Evolutionary conservation across 2,329 filamentous ascomycete genomes (phyloP), one percentile per base, ranked within the genome.

Genomic region (Xylariaceae sp.): DNA sequence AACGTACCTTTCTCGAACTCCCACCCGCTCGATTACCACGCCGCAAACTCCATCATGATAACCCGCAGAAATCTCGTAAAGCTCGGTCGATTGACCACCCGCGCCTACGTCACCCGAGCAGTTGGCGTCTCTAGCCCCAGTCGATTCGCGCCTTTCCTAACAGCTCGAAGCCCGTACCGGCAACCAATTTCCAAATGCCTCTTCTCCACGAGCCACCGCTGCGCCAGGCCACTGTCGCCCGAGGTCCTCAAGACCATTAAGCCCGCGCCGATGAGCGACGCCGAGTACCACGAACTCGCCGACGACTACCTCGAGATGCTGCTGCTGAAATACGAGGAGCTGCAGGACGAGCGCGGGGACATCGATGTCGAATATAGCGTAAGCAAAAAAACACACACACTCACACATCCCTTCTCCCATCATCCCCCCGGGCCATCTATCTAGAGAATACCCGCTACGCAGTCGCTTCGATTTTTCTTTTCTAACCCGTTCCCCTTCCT

Each of bases 321-420:
- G 2, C 69, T 86, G 12, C 70, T 66, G 50, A 80, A 78, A 52
- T 79, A 96, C 42, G 95, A 99, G 76, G 81, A 84, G 57, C 73
- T 89, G 26, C 86, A 90, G 66, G 95, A 98, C 69, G 77, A 81
- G 29, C 77, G 82, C 7, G 86, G 89, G 7, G 89, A 92, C 51
- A 75, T 96, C 5, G 95, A 99, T 65, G 89, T 95, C 4, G 95
- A 99, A 70, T 98, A 89, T 67, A 89, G 88, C 58, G 93, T 97
- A 79, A 60, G 88, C n/a, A n/a, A n/a, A n/a, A n/a, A n/a, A n/a
- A n/a, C n/a, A n/a, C n/a, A n/a, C n/a, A n/a, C n/a, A n/a, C n/a
- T n/a, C n/a, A n/a, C n/a, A n/a, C n/a, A n/a, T n/a, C n/a, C n/a
- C n/a, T n/a, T n/a, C n/a, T n/a, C n/a, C n/a, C n/a, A n/a, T n/a